Percentiles rank a stretch among this genome's conserved stretches.
Conservation (phyloP, 1,139 yeast genomes). For the Candida sp. region DNA sequence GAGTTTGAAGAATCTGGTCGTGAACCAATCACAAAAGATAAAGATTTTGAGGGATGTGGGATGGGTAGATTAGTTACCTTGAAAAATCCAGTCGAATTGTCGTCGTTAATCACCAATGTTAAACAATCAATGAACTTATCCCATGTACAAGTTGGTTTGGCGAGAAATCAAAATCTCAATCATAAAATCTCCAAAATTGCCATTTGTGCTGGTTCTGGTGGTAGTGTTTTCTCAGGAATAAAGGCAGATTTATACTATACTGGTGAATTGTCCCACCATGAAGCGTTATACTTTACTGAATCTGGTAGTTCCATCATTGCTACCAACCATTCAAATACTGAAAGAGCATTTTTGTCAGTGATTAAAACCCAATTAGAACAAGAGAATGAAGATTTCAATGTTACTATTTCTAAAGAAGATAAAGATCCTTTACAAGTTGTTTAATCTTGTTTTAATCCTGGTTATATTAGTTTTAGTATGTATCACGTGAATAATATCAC, state of each 20-base stretch:
- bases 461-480: too few relatives aligned
- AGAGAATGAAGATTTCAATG: conserved; percentile 42
- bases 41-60: conserved; percentile 52
- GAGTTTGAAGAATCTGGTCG: conserved; percentile 18
- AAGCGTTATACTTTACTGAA: conserved; percentile 69
- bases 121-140: conserved; percentile 52
- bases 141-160: conserved; percentile 63
- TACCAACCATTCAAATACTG: conserved; percentile 91
- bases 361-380: conserved; percentile 47
- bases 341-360: conserved; percentile 69
- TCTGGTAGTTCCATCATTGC: conserved; percentile 70
- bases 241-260: conserved; percentile 79
- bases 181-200: conserved; percentile 57
- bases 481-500: not conserved
- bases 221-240: conserved; percentile 59
- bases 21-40: conserved; percentile 26
- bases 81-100: conserved; percentile 38
- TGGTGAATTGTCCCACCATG: conserved; percentile 95
- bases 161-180: conserved; percentile 24
- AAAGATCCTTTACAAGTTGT: conserved; percentile 51
- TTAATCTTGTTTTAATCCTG: too few relatives aligned
- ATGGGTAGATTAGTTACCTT: conserved; percentile 76
- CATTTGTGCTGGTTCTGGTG: conserved; percentile 96
- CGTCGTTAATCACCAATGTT: conserved; percentile 46
- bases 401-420: conserved; percentile 51